Evolutionary conservation across 306 rosid species (phyloP), one percentile per base, ranked within the genome.

Genomic region (Psophocarpus tetragonolobus): DNA sequence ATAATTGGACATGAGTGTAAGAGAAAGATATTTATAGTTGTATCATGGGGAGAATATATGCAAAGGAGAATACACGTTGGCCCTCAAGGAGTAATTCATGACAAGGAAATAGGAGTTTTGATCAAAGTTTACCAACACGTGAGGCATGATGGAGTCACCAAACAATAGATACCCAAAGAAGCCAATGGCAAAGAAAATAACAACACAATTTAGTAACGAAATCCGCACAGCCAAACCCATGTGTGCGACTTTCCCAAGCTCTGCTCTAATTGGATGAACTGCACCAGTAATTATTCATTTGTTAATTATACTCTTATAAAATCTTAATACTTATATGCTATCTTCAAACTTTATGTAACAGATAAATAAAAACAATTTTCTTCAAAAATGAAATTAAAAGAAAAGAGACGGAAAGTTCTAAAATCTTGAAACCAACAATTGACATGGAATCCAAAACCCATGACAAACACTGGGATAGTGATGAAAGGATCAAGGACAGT

Each of bases 221-320:
- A 81, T 48, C 51, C 89, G 53, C 32, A 66, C 76, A 0, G 89
- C 90, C 0, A 68, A 1, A 7, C n/a, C 80, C 89, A 90, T 88
- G 17, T 84, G 82, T 33, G 68, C n/a, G 1, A 81, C 84, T 71
- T 81, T 74, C 4, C 86, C 71, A 8, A 90, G 86, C 83, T 88
- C 89, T 73, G 92, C 89, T 83, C 94, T 76, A 60, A 88, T 88
- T 1, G 92, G 92, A 84, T 90, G 92, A 88, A 90, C 92, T 88
- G 93, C 85, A 54, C 2, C 35, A 42, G 5, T 47, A 32, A 30
- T 7, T 32, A 23, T n/a, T n/a, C n/a, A n/a, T n/a, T n/a, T n/a
- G n/a, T n/a, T n/a, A n/a, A n/a, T n/a, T n/a, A n/a, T n/a, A n/a
- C n/a, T n/a, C n/a, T n/a, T n/a, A n/a, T n/a, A n/a, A n/a, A n/a